These are phyloP conservation scores for Saksenaea vasiformis DNA, from an alignment of 371 early-diverging fungal species.

Conservation along the genomic window DNA sequence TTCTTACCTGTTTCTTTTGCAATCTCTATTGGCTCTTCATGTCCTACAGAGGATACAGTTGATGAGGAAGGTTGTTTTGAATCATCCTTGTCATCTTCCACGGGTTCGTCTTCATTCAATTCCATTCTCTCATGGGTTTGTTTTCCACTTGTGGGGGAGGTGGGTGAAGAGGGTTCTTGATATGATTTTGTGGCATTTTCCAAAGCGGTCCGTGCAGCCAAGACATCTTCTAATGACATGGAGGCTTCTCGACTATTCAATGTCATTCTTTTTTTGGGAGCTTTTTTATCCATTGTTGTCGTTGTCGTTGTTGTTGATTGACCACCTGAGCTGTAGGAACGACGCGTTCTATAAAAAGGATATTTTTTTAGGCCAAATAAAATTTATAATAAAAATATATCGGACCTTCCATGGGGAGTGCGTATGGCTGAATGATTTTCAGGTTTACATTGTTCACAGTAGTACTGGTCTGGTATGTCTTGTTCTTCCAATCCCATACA, in stretches of 20 bases:
- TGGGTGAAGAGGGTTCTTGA: background rate
- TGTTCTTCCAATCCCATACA: conserved; percentile 78
- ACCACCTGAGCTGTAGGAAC: conserved; percentile 19
- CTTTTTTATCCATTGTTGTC: conserved; percentile 24
- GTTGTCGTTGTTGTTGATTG: background rate
- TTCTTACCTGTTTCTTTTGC: background rate
- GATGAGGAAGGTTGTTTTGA: conserved; percentile 16
- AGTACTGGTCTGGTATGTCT: conserved; percentile 80
- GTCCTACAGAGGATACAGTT: background rate
- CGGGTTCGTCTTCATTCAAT: background rate
- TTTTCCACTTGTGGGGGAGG: background rate
- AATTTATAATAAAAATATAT: background rate
- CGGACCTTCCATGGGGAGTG: conserved; percentile 29
- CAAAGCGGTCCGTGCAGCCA: conserved; percentile 44
- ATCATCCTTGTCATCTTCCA: background rate
- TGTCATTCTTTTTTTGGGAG: conserved; percentile 56
- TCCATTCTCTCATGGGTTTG: conserved; percentile 2
- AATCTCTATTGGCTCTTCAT: background rate
- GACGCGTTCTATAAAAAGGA: conserved; percentile 9
- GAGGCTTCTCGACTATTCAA: conserved; percentile 61
- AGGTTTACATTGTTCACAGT: conserved; percentile 77
- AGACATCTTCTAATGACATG: conserved; percentile 53
- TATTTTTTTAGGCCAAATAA: background rate
- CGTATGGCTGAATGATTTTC: conserved; percentile 20
- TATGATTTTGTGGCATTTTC: conserved; percentile 17